A percentile compares a stretch with the other conserved stretches of the same genome.
These are phyloP conservation scores for Lachnellula arida DNA, from an alignment of 2,329 filamentous ascomycete genomes.

Conservation along the genomic window DNA sequence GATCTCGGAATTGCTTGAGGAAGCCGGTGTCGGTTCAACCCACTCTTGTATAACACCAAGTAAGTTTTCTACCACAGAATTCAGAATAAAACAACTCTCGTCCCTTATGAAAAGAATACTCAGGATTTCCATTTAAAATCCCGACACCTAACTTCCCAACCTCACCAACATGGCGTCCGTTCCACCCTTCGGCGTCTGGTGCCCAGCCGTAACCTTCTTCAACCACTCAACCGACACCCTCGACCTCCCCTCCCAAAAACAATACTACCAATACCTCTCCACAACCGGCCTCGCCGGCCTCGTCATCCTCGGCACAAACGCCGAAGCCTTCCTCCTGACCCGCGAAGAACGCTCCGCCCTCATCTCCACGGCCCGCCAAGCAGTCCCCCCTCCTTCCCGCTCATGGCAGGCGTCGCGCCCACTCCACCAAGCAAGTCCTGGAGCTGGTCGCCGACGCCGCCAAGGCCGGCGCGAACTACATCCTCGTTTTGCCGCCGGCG, in stretches of 20 bases:
- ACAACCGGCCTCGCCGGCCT: conserved; percentile 41
- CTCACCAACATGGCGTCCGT: background rate
- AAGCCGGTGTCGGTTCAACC: too few species aligned
- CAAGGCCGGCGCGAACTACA: conserved; percentile 45
- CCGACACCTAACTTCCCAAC: background rate
- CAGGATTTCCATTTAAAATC: too few species aligned
- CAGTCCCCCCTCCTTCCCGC: conserved; percentile 43
- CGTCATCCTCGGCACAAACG: conserved; percentile 46
- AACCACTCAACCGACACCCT: conserved; percentile 40
- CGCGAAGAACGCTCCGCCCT: conserved; percentile 42
- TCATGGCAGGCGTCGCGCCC: conserved; percentile 47
- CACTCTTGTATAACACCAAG: too few species aligned
- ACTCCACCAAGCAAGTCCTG: conserved; percentile 46
- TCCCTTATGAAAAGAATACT: too few species aligned
- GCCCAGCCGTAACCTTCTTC: conserved; percentile 46
- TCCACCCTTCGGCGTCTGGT: conserved; percentile 38
- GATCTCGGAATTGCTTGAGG: too few species aligned
- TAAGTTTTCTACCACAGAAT: too few species aligned
- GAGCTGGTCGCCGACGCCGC: conserved; percentile 43
- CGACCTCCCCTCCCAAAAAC: conserved; percentile 38
- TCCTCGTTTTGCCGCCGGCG: conserved; percentile 43
- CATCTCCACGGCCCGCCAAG: conserved; percentile 39
- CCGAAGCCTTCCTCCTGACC: conserved; percentile 45
- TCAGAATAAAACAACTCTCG: too few species aligned
- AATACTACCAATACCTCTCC: conserved; percentile 44